These are phyloP conservation scores for Phytophthora sp. DNA, from an alignment of 352 stramenopile species.

Conservation along the genomic window DNA sequence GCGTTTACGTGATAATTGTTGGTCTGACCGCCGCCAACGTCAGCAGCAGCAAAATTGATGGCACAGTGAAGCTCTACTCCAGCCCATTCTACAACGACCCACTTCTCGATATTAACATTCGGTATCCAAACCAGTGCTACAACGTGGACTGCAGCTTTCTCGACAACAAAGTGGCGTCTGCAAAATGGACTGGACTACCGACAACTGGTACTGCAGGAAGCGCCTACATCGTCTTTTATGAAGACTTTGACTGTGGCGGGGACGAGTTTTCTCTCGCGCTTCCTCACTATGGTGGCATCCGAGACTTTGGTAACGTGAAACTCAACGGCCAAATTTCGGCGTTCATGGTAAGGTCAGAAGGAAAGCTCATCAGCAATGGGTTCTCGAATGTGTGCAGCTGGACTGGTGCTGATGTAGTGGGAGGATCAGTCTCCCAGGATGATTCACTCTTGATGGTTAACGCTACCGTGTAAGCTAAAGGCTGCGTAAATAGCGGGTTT, in stretches of 20 bases:
- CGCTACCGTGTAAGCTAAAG: conserved; percentile 3
- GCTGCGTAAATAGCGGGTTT: too few relatives aligned
- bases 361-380: conserved; percentile 10
- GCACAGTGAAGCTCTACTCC: conserved; percentile 21
- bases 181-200: conserved; percentile 19
- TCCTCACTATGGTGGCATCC: conserved; percentile 22
- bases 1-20: not conserved
- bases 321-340: conserved; percentile 21
- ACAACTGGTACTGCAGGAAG: conserved; percentile 16
- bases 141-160: conserved; percentile 23
- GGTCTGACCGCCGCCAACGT: not conserved
- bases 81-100: conserved; percentile 12
- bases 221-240: conserved; percentile 32
- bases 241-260: conserved; percentile 14
- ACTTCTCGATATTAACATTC: conserved; percentile 20
- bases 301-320: conserved; percentile 16
- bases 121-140: conserved; percentile 29
- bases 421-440: conserved; percentile 17
- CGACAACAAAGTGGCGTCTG: conserved; percentile 25
- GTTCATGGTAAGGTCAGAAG: conserved; percentile 17
- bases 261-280: conserved; percentile 6
- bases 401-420: conserved; percentile 19
- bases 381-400: conserved; percentile 25
- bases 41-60: conserved; percentile 5
- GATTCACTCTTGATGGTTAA: conserved; percentile 19